phyloP scores from a whole-genome alignment of 2,329 filamentous ascomycete species.

The Reticulascus tulasneorum region DNA sequence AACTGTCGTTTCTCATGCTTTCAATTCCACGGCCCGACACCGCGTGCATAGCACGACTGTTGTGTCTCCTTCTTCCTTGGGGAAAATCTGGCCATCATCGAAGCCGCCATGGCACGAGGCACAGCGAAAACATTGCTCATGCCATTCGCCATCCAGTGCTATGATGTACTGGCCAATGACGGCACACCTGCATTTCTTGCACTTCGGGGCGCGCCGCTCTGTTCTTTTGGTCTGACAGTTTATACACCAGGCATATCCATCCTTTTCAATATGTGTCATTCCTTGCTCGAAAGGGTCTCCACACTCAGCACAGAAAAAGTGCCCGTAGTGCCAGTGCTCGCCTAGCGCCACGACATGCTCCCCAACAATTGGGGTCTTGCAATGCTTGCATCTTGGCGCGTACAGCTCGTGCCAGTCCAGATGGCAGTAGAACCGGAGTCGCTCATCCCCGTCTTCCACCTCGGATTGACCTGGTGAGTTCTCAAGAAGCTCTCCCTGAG shows the following conservation, averaged over 20 bases:
- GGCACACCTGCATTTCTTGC: slow-evolving; percentile 75
- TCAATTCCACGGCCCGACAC: slow-evolving; percentile 58
- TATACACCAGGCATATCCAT: slow-evolving; percentile 96
- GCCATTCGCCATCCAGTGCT: slow-evolving; percentile 90
- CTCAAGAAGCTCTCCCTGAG: slow-evolving; percentile 52
- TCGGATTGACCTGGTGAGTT: slow-evolving; percentile 61
- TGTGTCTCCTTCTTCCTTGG: slow-evolving; percentile 34
- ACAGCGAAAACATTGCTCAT: slow-evolving; percentile 87
- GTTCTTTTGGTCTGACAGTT: slow-evolving; percentile 89
- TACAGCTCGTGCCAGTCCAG: slow-evolving; percentile 98
- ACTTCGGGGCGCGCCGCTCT: slow-evolving; percentile 83
- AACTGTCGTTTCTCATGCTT: slow-evolving; percentile 28
- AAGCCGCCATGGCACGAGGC: slow-evolving; percentile 56
- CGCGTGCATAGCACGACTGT: slow-evolving; percentile 54
- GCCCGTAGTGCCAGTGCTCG: slow-evolving; percentile 92
- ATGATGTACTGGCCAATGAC: slow-evolving; percentile 88
- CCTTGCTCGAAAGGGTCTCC: slow-evolving; percentile 84
- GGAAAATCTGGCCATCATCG: slow-evolving; percentile 63
- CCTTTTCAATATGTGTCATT: slow-evolving; percentile 80
- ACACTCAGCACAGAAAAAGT: slow-evolving; percentile 99
- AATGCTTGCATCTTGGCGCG: slow-evolving; percentile 89
- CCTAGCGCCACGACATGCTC: slow-evolving; percentile 93
- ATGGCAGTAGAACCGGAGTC: slow-evolving; percentile 88
- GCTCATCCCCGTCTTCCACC: slow-evolving; percentile 68
- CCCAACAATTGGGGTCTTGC: slow-evolving; percentile 92